Conservation (phyloP, 2,329 filamentous ascomycete genomes). For the Trichoderma sp. region DNA sequence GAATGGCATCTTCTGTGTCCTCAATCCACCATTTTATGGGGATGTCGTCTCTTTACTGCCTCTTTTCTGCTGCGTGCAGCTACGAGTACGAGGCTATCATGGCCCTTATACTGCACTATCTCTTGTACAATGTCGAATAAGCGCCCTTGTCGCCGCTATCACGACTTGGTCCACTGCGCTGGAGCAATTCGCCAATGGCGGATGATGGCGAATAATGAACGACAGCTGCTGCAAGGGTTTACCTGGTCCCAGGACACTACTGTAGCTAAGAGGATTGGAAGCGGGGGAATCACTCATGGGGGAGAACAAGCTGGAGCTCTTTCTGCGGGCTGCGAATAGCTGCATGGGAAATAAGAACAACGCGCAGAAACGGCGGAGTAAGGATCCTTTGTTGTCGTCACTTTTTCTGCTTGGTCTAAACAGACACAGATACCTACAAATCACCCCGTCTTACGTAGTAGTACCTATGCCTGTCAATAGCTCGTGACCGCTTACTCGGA, state of each 20-base stretch:
- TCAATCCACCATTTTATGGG: neutral
- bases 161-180: neutral
- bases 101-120: neutral
- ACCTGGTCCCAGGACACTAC: neutral
- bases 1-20: neutral
- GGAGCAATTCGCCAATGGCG: neutral
- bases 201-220: neutral
- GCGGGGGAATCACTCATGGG: conserved; percentile 2
- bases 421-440: neutral
- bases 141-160: conserved; percentile 4
- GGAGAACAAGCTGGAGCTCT: neutral
- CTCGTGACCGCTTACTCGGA: conserved; percentile 9
- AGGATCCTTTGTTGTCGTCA: neutral
- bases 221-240: neutral
- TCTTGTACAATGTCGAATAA: neutral
- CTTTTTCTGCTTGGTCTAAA: neutral
- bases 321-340: neutral
- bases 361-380: neutral
- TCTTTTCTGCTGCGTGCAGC: neutral
- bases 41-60: neutral
- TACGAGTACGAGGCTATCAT: neutral
- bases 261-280: neutral
- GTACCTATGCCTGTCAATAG: conserved; percentile 4
- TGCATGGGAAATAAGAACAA: neutral
- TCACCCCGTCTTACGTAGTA: neutral